These are phyloP conservation scores for Blastomyces gilchristii DNA, from an alignment of 2,329 filamentous ascomycete species.

Conservation along the genomic window DNA sequence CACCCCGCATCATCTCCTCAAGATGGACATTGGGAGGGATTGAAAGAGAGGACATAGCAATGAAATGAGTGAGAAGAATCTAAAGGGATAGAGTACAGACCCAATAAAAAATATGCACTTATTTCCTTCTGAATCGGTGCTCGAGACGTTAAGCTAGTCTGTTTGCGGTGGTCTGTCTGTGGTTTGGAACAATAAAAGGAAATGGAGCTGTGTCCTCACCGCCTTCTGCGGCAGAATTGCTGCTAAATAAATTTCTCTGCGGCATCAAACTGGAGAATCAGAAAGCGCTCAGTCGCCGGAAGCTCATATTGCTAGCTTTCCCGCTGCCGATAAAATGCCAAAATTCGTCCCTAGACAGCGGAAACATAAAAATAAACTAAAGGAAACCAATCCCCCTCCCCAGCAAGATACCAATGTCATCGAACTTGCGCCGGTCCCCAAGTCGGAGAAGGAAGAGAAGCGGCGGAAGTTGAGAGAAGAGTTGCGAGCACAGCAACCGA, in stretches of 20 bases:
- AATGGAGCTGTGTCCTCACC: constrained; percentile 10
- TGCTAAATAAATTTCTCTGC: not conserved
- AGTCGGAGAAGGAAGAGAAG: constrained; percentile 45
- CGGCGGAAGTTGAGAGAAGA: constrained; percentile 45
- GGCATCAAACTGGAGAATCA: not conserved
- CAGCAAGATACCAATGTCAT: constrained; percentile 39
- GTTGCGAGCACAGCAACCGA: constrained; percentile 44
- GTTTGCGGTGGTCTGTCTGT: not conserved
- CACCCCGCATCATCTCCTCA: not conserved
- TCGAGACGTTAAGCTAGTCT: too few species aligned
- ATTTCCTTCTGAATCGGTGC: too few species aligned
- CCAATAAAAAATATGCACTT: not conserved
- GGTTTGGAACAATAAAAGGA: not conserved
- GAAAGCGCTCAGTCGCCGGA: not conserved
- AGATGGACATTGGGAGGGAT: constrained; percentile 3
- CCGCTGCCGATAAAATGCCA: constrained; percentile 26
- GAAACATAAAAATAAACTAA: constrained; percentile 43
- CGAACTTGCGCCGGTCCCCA: constrained; percentile 37
- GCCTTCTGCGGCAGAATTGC: constrained; percentile 16
- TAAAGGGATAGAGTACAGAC: not conserved
- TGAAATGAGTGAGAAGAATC: not conserved
- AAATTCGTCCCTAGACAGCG: constrained; percentile 48
- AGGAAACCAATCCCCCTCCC: constrained; percentile 11
- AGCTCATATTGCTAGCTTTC: not conserved
- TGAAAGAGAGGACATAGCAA: not conserved